Evolutionary conservation across 176 grass and related monocot species (phyloP).

Genomic region (Guadua angustifolia): DNA sequence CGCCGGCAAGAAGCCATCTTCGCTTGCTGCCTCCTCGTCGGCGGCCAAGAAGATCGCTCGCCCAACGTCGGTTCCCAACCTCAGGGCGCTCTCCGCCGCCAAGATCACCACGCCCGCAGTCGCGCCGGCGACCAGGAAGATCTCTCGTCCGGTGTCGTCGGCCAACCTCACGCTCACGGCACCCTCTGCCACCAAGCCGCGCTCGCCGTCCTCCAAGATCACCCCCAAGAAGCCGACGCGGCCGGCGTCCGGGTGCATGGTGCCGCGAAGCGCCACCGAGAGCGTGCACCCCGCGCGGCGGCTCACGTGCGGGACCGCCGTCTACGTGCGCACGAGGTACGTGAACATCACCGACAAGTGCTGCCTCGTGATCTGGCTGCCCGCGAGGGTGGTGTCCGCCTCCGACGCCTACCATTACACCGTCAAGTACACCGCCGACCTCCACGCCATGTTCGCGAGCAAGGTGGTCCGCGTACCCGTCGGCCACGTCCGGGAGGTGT

Average conservation of each 20-base stretch:
- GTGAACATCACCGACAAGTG: background rate
- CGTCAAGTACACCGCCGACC: no score
- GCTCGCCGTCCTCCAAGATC: background rate
- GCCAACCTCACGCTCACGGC: background rate
- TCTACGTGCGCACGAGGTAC: slow-evolving; percentile 46
- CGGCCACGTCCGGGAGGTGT: no score
- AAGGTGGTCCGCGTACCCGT: no score
- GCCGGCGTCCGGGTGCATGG: background rate
- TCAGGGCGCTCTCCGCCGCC: background rate
- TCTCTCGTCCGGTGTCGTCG: background rate
- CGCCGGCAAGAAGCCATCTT: slow-evolving; percentile 21
- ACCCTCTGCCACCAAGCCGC: background rate
- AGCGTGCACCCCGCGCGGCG: slow-evolving; percentile 42
- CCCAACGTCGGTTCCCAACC: slow-evolving; percentile 18
- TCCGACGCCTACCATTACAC: background rate
- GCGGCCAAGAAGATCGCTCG: slow-evolving; percentile 35
- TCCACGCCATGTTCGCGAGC: no score
- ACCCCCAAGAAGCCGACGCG: background rate
- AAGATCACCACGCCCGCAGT: background rate
- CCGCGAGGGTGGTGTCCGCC: slow-evolving; percentile 36
- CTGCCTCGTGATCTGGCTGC: slow-evolving; percentile 34
- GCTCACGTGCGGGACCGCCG: slow-evolving; percentile 50
- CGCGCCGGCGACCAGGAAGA: slow-evolving; percentile 7
- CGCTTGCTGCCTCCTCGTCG: background rate
- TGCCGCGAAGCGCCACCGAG: background rate